phyloP scores from a whole-genome alignment of 441 rosid species.

The Bocquillonia castaneifolia region DNA sequence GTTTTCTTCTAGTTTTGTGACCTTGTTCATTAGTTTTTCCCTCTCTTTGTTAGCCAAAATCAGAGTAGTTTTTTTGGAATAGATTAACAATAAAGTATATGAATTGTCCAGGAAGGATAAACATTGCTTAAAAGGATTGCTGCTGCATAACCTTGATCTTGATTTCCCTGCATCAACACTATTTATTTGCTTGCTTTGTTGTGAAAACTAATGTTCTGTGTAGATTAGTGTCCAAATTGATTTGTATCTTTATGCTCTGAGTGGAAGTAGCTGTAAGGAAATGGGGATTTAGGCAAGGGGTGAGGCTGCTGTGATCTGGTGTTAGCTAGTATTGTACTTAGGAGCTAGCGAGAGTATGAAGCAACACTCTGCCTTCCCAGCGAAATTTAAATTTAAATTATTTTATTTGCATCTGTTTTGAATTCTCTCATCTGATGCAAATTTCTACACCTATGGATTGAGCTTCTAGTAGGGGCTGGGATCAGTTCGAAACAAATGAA shows the following conservation, averaged over 20 bases:
- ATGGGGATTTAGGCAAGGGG: neutral
- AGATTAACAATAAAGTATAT: neutral
- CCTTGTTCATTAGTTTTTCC: neutral
- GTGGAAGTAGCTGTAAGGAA: constrained; percentile 1
- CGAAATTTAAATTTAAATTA: neutral
- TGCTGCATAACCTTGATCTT: neutral
- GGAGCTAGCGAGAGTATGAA: neutral
- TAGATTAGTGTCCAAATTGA: neutral
- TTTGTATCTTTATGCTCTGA: neutral
- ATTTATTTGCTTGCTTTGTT: neutral
- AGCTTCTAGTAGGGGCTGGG: constrained; percentile 55
- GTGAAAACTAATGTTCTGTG: neutral
- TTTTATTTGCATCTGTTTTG: neutral
- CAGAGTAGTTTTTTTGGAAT: neutral
- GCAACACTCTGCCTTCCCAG: neutral
- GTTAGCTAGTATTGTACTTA: neutral
- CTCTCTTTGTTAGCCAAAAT: neutral
- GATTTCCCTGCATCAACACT: too few species aligned
- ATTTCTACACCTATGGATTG: constrained; percentile 17
- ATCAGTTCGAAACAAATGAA: constrained; percentile 82
- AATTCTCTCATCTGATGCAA: constrained; percentile 17
- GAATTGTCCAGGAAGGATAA: neutral
- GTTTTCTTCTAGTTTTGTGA: neutral
- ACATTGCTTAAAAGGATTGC: neutral
- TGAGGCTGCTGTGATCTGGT: neutral